These are phyloP conservation scores for Phialocephala subalpina DNA, from an alignment of 2,329 filamentous ascomycete species.

Conservation along the genomic window DNA sequence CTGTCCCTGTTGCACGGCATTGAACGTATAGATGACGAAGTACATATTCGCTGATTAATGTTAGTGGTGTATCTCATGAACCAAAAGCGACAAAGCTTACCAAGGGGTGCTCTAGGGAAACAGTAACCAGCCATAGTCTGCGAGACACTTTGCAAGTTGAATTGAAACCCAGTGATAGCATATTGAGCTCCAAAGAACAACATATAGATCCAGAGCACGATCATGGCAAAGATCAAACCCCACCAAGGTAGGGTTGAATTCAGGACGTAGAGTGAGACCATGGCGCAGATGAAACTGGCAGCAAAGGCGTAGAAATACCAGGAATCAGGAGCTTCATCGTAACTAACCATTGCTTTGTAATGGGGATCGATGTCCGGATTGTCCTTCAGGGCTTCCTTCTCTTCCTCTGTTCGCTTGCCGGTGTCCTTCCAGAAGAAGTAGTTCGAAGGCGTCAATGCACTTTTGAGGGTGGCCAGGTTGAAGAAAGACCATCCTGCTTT, in stretches of 20 bases:
- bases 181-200: constrained; percentile 42
- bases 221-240: constrained; percentile 38
- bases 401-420: constrained; percentile 19
- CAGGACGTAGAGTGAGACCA: constrained; percentile 10
- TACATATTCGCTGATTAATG: constrained; percentile 47
- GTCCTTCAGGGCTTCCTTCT: constrained; percentile 17
- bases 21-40: constrained; percentile 75
- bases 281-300: constrained; percentile 10
- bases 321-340: constrained; percentile 50
- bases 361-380: constrained; percentile 46
- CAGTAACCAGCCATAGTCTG: constrained; percentile 57
- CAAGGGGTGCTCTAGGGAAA: constrained; percentile 64
- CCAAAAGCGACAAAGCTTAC: neutral
- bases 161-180: constrained; percentile 56
- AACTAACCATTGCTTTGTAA: constrained; percentile 49
- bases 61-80: neutral
- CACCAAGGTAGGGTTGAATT: constrained; percentile 35
- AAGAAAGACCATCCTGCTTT: constrained; percentile 44
- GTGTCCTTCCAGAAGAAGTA: constrained; percentile 27
- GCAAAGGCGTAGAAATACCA: constrained; percentile 46
- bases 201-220: constrained; percentile 42
- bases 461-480: constrained; percentile 14
- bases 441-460: constrained; percentile 18
- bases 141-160: constrained; percentile 54
- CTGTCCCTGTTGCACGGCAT: constrained; percentile 54